phyloP scores from a whole-genome alignment of 768 basidiomycete species.

The Pisolithus albus region DNA sequence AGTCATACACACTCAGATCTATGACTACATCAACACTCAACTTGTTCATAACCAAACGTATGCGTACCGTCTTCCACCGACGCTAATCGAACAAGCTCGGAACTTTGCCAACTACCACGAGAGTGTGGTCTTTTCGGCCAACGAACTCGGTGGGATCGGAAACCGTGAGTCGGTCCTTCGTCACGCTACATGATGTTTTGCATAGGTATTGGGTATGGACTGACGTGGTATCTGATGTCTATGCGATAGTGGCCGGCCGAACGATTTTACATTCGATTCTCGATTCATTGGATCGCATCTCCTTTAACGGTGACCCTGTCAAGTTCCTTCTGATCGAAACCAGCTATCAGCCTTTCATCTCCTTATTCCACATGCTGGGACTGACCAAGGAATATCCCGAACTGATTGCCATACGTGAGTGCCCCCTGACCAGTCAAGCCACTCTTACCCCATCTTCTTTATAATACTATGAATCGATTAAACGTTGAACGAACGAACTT shows the following conservation, averaged over 20 bases:
- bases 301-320: constrained; percentile 15
- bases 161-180: constrained; percentile 26
- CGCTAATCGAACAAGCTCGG: constrained; percentile 22
- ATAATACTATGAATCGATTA: too few species aligned
- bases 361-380: constrained; percentile 42
- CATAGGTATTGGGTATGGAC: not conserved
- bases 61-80: constrained; percentile 15
- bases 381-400: constrained; percentile 48
- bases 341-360: constrained; percentile 32
- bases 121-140: constrained; percentile 30
- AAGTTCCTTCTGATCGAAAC: constrained; percentile 23
- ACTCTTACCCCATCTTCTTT: too few species aligned
- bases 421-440: not conserved
- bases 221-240: not conserved
- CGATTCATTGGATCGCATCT: constrained; percentile 18
- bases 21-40: constrained; percentile 35
- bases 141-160: constrained; percentile 25
- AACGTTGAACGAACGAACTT: too few species aligned
- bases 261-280: constrained; percentile 27
- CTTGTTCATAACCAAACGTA: constrained; percentile 34
- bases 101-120: constrained; percentile 37
- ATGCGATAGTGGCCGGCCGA: constrained; percentile 23
- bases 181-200: not conserved
- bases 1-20: constrained; percentile 16
- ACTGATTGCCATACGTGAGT: constrained; percentile 54